phyloP scores from a whole-genome alignment of 495 filamentous ascomycete species.

The Hyaloscypha finlandica region DNA sequence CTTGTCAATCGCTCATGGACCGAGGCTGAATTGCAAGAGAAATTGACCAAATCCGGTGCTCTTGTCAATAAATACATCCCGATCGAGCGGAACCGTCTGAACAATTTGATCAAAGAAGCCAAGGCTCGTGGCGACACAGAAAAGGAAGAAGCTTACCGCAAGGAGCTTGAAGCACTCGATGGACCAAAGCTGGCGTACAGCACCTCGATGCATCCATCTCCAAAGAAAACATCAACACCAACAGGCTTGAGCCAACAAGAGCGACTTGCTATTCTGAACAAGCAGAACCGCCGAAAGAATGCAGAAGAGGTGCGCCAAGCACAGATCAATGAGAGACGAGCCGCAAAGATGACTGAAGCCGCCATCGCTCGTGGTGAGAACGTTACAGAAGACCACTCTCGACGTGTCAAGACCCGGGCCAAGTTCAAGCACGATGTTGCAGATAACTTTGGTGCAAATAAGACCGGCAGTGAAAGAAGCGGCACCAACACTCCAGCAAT shows the following conservation, averaged over 20 bases:
- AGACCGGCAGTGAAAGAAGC: constrained; percentile 30
- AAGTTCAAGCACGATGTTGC: constrained; percentile 62
- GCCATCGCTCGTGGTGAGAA: constrained; percentile 56
- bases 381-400: constrained; percentile 53
- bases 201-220: constrained; percentile 50
- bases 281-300: constrained; percentile 76
- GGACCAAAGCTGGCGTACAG: constrained; percentile 70
- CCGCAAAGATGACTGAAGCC: constrained; percentile 54
- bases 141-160: constrained; percentile 59
- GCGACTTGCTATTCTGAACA: constrained; percentile 73
- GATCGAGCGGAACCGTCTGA: constrained; percentile 63
- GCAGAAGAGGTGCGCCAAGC: constrained; percentile 81
- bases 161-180: constrained; percentile 67
- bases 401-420: constrained; percentile 61
- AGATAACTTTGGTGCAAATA: constrained; percentile 35
- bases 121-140: constrained; percentile 58
- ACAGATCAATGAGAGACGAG: constrained; percentile 74
- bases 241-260: constrained; percentile 62
- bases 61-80: constrained; percentile 56
- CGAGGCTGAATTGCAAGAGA: constrained; percentile 73
- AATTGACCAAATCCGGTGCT: constrained; percentile 67
- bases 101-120: constrained; percentile 64
- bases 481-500: constrained; percentile 44
- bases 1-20: constrained; percentile 80
- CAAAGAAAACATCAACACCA: constrained; percentile 42